These are phyloP conservation scores for Geoglossum cookeanum DNA, from an alignment of 2,329 filamentous ascomycete genomes.

Conservation along the genomic window DNA sequence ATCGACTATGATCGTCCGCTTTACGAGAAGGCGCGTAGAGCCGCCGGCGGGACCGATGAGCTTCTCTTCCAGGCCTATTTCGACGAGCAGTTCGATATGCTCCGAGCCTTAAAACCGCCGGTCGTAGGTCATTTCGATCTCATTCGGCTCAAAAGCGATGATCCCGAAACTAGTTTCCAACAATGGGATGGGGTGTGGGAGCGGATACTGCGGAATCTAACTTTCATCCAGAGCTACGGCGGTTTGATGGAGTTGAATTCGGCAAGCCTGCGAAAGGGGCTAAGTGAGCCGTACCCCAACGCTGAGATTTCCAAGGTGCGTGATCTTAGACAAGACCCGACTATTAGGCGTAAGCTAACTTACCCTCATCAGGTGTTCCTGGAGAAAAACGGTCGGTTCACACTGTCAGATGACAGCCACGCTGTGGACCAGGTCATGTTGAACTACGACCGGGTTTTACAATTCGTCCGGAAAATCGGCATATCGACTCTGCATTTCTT, in stretches of 20 bases:
- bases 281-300: slow-evolving; percentile 77
- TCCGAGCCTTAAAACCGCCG: slow-evolving; percentile 47
- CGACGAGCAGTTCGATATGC: slow-evolving; percentile 70
- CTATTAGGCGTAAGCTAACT: background rate
- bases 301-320: slow-evolving; percentile 55
- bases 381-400: slow-evolving; percentile 57
- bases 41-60: slow-evolving; percentile 45
- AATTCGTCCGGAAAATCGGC: slow-evolving; percentile 48
- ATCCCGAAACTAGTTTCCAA: slow-evolving; percentile 42
- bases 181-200: slow-evolving; percentile 50
- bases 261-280: slow-evolving; percentile 69
- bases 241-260: slow-evolving; percentile 84
- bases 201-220: slow-evolving; percentile 54
- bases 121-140: slow-evolving; percentile 92
- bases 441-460: slow-evolving; percentile 54
- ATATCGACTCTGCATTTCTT: slow-evolving; percentile 36
- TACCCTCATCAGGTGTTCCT: slow-evolving; percentile 41
- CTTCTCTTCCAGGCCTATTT: slow-evolving; percentile 70
- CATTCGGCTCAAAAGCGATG: slow-evolving; percentile 57
- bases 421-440: slow-evolving; percentile 71
- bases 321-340: slow-evolving; percentile 3
- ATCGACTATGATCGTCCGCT: slow-evolving; percentile 65
- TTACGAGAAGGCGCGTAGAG: slow-evolving; percentile 44
- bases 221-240: slow-evolving; percentile 49
- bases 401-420: slow-evolving; percentile 89